Evolutionary conservation across 331 rosid genomes (phyloP).

Genomic region (Dryas integrifolia): DNA sequence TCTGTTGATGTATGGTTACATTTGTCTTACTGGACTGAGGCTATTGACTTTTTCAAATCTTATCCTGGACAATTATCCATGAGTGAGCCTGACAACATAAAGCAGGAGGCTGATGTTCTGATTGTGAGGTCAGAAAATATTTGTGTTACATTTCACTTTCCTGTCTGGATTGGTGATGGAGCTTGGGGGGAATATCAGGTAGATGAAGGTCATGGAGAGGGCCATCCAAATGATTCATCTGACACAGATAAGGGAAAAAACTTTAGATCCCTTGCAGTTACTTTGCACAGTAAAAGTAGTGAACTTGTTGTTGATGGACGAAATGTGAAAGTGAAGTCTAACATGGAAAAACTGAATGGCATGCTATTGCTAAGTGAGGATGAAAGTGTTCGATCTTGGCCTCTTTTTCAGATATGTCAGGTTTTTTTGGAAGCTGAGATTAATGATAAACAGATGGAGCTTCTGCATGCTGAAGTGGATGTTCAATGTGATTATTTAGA

Average conservation of each 20-base stretch:
- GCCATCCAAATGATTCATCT: constrained; percentile 38
- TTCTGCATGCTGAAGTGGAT: constrained; percentile 35
- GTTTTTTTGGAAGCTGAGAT: constrained; percentile 45
- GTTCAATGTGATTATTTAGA: constrained; percentile 60
- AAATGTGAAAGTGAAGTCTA: constrained; percentile 43
- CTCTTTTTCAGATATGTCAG: constrained; percentile 61
- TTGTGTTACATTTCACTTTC: constrained; percentile 57
- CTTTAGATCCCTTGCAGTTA: constrained; percentile 42
- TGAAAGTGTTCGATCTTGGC: constrained; percentile 51
- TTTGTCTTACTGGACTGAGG: constrained; percentile 61
- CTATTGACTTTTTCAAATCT: constrained; percentile 46
- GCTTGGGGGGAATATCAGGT: constrained; percentile 35
- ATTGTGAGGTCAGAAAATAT: constrained; percentile 44
- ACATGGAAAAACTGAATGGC: constrained; percentile 59
- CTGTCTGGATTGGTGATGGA: constrained; percentile 49
- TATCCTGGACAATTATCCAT: constrained; percentile 35
- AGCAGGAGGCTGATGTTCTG: constrained; percentile 36
- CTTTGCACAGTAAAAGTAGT: constrained; percentile 44
- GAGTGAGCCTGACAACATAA: constrained; percentile 29
- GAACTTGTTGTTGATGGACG: constrained; percentile 41
- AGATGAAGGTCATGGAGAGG: constrained; percentile 31
- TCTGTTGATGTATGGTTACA: constrained; percentile 76
- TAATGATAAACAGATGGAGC: constrained; percentile 29
- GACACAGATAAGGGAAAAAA: constrained; percentile 38
- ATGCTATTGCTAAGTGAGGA: constrained; percentile 44